Conservation (phyloP, 1,284 basidiomycete genomes). For the Austroboletus niveus region DNA sequence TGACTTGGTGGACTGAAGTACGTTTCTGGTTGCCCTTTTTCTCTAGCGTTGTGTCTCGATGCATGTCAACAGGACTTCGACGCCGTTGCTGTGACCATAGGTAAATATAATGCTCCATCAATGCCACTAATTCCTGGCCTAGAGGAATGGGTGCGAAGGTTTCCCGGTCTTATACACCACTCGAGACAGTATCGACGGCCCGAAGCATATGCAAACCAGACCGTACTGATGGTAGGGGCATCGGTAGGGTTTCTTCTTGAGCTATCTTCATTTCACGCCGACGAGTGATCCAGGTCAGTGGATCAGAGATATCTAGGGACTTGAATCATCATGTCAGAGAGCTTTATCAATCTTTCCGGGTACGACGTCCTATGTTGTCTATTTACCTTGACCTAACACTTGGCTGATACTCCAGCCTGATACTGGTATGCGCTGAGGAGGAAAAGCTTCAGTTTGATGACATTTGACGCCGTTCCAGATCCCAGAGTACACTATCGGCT, state of each 20-base stretch:
- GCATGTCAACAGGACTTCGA: slow-evolving; percentile 7
- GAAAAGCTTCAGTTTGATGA: background rate
- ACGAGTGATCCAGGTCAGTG: slow-evolving; percentile 4
- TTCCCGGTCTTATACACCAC: slow-evolving; percentile 38
- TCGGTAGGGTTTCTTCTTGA: background rate
- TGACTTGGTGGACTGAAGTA: slow-evolving; percentile 16
- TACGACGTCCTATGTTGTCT: background rate
- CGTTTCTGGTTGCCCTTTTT: background rate
- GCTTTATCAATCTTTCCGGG: slow-evolving; percentile 8
- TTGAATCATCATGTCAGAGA: slow-evolving; percentile 1
- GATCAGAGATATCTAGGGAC: slow-evolving; percentile 10
- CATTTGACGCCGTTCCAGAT: background rate
- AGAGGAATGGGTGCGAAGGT: slow-evolving; percentile 35
- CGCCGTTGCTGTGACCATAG: slow-evolving; percentile 3
- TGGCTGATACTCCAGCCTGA: slow-evolving; percentile 1
- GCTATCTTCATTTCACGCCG: background rate
- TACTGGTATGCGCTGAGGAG: background rate
- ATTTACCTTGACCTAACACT: background rate
- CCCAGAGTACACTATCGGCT: background rate
- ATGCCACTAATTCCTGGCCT: slow-evolving; percentile 7
- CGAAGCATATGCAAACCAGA: slow-evolving; percentile 37
- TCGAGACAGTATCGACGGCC: slow-evolving; percentile 46
- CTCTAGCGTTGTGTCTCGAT: background rate
- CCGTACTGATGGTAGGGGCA: slow-evolving; percentile 46
- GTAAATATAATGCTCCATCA: slow-evolving; percentile 5